Conservation (phyloP, 768 basidiomycete species). For the Boletus reticulatus region DNA sequence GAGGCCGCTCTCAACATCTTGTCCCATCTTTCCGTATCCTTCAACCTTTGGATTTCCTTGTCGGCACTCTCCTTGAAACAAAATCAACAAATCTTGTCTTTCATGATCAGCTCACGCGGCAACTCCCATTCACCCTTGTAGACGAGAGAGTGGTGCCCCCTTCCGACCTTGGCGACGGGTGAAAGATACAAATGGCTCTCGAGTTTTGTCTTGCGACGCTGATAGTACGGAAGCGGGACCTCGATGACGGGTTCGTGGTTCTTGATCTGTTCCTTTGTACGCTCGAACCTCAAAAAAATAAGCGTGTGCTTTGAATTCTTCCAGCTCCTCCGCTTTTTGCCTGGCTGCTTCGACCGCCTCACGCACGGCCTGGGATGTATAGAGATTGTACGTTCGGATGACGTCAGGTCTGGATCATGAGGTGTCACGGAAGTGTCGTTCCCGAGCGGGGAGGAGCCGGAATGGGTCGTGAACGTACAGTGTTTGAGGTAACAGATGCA, state of each 20-base stretch:
- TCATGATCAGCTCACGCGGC: slow-evolving; percentile 40
- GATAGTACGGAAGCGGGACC: slow-evolving; percentile 29
- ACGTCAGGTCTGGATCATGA: slow-evolving; percentile 35
- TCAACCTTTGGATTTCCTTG: slow-evolving; percentile 19
- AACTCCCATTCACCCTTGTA: slow-evolving; percentile 52
- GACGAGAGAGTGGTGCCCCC: slow-evolving; percentile 53
- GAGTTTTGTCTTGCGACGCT: slow-evolving; percentile 16
- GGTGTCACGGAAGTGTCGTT: not conserved
- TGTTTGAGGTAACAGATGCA: slow-evolving; percentile 37
- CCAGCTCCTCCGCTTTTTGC: slow-evolving; percentile 6
- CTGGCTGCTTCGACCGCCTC: slow-evolving; percentile 1
- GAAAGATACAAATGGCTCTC: slow-evolving; percentile 51
- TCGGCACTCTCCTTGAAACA: slow-evolving; percentile 38
- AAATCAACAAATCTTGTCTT: slow-evolving; percentile 33
- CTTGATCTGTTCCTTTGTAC: slow-evolving; percentile 20
- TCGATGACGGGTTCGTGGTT: slow-evolving; percentile 27
- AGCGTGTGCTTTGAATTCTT: slow-evolving; percentile 14
- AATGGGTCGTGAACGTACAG: slow-evolving; percentile 46
- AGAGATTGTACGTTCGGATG: slow-evolving; percentile 31
- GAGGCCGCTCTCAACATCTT: slow-evolving; percentile 10
- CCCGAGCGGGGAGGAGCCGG: slow-evolving; percentile 26
- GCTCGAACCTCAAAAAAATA: slow-evolving; percentile 21
- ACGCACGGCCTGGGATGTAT: not conserved
- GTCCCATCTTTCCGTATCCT: slow-evolving; percentile 21
- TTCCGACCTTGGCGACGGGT: slow-evolving; percentile 35